Base-by-base conservation (phyloP, 2,329 filamentous ascomycete species). In the Trichoderma afroharzianum region DNA sequence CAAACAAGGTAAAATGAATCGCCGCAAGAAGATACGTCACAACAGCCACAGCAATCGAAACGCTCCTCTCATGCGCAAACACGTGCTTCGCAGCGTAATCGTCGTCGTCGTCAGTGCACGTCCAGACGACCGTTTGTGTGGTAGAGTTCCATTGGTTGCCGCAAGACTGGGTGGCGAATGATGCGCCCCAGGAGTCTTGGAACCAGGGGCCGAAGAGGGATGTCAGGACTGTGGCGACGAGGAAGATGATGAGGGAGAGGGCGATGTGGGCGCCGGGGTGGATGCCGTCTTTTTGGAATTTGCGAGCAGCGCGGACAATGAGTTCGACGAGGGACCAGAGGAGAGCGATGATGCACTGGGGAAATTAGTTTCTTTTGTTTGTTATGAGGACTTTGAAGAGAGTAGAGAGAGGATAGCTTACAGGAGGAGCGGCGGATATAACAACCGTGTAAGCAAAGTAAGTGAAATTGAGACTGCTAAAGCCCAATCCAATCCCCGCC, bases 261-360 rank as follows among this genome's bases (percentile, higher is more conserved):
- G 76, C 82, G 47, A 86, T 81, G 64, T 85, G 83, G 24, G 80
- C 81, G 33, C 82, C 83, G 1, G 84, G 83, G 63, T 83, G 82
- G 26, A 85, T 82, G 55, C 82, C 81, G 6, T 73, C 73, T n/a
- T 78, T 75, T 43, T 43, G 39, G 66, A 75, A 77, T 6, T 76
- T 78, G 61, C 81, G 81, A 21, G 76, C 68, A 39, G 73, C 76
- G 30, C 81, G 78, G 28, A 78, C 81, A 69, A 84, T 74, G 63
- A 84, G 74, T 53, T 86, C 84, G 55, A 80, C 74, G 1, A 77
- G 47, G 33, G 80, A 79, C 81, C 84, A 84, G 63, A 83, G 2
- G 9, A 83, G 47, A 12, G 81, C 78, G 2, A 80, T 39, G 32
- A 77, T 74, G 32, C 81, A 81, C 83, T 85, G n/a, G n/a, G n/a